Conservation (phyloP, 805 yeast species). For the Candida vaughaniae region DNA sequence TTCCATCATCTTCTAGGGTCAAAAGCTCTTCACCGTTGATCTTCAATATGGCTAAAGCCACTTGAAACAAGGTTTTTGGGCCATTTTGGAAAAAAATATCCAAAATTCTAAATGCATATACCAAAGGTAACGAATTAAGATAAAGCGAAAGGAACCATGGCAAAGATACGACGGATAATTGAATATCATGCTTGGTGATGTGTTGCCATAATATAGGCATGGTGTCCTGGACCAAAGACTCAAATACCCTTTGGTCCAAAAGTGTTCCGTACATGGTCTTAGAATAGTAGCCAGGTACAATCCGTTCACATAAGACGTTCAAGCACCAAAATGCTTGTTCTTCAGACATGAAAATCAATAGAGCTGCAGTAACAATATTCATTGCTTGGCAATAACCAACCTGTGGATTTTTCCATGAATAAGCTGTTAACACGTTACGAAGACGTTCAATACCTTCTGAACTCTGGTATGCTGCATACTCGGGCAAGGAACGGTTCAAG, state of each 20-base stretch:
- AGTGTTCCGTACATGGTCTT: constrained; percentile 97
- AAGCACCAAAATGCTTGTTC: constrained; percentile 97
- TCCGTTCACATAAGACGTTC: constrained; percentile 72
- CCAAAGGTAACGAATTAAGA: constrained; percentile 90
- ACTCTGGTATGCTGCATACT: constrained; percentile 89
- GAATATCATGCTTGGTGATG: constrained; percentile 75
- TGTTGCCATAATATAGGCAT: constrained; percentile 90
- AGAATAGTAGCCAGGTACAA: constrained; percentile 94
- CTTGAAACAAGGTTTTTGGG: constrained; percentile 83
- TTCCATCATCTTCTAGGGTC: constrained; percentile 85
- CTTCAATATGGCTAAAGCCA: constrained; percentile 86
- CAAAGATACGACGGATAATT: constrained; percentile 84
- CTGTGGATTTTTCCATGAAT: constrained; percentile 95
- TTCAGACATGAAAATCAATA: constrained; percentile 83
- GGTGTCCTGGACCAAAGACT: constrained; percentile 81
- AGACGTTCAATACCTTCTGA: constrained; percentile 82
- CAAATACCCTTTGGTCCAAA: constrained; percentile 91
- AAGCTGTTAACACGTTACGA: constrained; percentile 86
- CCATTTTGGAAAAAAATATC: constrained; percentile 92
- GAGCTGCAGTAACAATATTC: constrained; percentile 87
- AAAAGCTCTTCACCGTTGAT: constrained; percentile 84
- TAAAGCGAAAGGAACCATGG: constrained; percentile 96
- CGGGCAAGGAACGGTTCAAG: constrained; percentile 90
- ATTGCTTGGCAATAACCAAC: constrained; percentile 99
- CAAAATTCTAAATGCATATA: constrained; percentile 86